Evolutionary conservation across 2,329 filamentous ascomycete species (phyloP).

Genomic region (Colletotrichum sp.): DNA sequence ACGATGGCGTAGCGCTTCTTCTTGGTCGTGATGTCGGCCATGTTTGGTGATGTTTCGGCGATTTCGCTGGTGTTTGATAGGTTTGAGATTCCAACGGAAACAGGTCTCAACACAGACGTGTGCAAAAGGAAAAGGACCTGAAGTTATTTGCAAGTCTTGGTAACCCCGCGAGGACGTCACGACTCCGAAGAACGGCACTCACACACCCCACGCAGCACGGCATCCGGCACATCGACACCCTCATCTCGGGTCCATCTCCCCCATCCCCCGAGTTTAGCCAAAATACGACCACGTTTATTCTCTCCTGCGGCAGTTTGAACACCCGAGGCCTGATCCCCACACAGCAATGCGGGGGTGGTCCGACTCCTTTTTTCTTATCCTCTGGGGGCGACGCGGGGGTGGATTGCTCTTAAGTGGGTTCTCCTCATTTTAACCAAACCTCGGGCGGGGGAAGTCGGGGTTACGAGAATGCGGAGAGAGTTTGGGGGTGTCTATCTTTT

Average conservation of each 20-base stretch:
- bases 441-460: background rate
- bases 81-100: background rate
- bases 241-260: constrained; percentile 1
- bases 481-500: background rate
- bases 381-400: background rate
- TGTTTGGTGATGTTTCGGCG: background rate
- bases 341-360: background rate
- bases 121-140: background rate
- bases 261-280: constrained; percentile 4
- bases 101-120: background rate
- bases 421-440: background rate
- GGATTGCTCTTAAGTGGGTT: background rate
- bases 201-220: background rate
- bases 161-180: background rate
- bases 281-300: background rate
- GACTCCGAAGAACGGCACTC: background rate
- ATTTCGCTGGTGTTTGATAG: background rate
- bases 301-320: background rate
- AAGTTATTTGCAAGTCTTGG: background rate
- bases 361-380: background rate
- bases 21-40: background rate
- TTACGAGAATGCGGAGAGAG: constrained; percentile 5
- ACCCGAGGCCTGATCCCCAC: background rate
- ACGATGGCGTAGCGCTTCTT: constrained; percentile 59
- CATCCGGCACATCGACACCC: background rate